These are phyloP conservation scores for Suhomyces prunicola DNA, from an alignment of 805 yeast species.

Conservation along the genomic window DNA sequence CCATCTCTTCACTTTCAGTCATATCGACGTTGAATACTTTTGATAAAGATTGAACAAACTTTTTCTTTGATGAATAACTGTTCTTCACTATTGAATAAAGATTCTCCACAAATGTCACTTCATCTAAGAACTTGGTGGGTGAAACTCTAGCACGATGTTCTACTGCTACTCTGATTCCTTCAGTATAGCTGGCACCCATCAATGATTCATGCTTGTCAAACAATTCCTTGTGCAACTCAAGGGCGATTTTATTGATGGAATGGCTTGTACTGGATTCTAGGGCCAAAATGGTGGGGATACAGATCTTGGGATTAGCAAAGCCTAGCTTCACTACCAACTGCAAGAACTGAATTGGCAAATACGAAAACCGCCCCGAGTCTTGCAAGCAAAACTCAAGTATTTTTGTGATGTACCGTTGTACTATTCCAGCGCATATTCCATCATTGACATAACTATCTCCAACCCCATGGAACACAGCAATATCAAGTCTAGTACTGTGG, in stretches of 20 bases:
- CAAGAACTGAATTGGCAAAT: conserved; percentile 52
- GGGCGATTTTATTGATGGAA: conserved; percentile 46
- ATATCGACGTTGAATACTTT: conserved; percentile 15
- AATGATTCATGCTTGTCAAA: conserved; percentile 69
- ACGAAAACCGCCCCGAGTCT: conserved; percentile 45
- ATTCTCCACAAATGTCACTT: conserved; percentile 31
- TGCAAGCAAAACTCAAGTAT: conserved; percentile 49
- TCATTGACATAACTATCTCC: conserved; percentile 52
- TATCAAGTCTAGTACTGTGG: conserved; percentile 35
- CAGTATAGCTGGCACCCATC: conserved; percentile 60
- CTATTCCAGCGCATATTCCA: conserved; percentile 70
- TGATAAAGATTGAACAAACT: conserved; percentile 31
- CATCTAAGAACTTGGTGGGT: conserved; percentile 18
- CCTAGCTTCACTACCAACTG: conserved; percentile 60
- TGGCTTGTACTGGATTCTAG: conserved; percentile 52
- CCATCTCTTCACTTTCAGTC: not conserved
- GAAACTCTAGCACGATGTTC: conserved; percentile 35
- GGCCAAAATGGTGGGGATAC: conserved; percentile 69
- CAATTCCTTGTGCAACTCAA: conserved; percentile 50
- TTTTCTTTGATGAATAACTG: conserved; percentile 36
- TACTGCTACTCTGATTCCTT: conserved; percentile 58
- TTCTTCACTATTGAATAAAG: conserved; percentile 45
- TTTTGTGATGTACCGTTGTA: conserved; percentile 54
- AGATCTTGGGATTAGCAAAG: conserved; percentile 68
- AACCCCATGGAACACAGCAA: conserved; percentile 52